Evolutionary conservation across 2,329 filamentous ascomycete species (phyloP), one percentile per base, ranked within the genome.

Genomic region (Penicillium concentricum): DNA sequence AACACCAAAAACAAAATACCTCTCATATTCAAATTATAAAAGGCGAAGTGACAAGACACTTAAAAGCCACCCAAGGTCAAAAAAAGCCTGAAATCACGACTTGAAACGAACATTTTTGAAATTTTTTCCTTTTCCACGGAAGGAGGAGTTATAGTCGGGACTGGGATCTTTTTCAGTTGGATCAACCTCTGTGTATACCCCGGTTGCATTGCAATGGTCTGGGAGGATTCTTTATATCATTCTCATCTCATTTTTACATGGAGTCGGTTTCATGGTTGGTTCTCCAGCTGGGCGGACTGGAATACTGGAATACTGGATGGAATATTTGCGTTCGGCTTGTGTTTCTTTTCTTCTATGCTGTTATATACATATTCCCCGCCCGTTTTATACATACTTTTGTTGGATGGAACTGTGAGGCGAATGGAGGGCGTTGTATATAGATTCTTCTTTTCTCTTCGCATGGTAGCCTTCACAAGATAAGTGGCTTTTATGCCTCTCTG

Each of bases 201-300:
- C 49, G 39, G 58, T 59, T 61, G 59, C 60, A 63, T 61, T 52
- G 28, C 44, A 50, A 58, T 62, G 51, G 51, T 47, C 57, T 56
- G 58, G 56, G 54, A 56, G 60, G 57, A 54, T 46, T 41, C 16
- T 26, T 38, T 54, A 47, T 24, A 51, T 59, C 46, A 58, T 59
- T 59, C 56, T 57, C 56, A 50, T 59, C 44, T 34, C 38, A 51
- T 46, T 58, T 54, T 52, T 38, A 49, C 24, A 56, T 53, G 63
- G 60, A 61, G 62, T 63, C 54, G 51, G 62, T 51, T 59, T 55
- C 53, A 52, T 58, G 47, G 54, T 34, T 47, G 30, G 30, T 54
- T 46, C 20, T 41, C 37, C 37, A 8, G 20, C 35, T 24, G 39
- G 26, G 47, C 45, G 49, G 49, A 51, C n/a, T 51, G 48, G 37